Conservation (phyloP, 2,329 filamentous ascomycete species). For the Fusarium sp. region DNA sequence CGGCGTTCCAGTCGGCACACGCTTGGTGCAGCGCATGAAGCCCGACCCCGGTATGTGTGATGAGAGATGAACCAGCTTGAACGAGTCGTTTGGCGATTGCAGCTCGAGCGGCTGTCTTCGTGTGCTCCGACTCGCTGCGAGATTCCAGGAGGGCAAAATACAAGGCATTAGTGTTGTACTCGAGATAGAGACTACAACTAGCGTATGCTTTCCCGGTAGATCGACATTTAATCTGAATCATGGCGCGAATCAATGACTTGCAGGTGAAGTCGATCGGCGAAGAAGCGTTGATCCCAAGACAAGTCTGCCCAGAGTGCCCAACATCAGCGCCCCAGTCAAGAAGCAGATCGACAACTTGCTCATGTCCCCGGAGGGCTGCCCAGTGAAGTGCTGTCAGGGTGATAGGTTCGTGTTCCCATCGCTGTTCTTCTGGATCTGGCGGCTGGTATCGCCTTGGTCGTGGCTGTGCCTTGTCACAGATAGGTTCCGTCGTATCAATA, state of each 20-base stretch:
- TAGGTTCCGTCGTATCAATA: not conserved
- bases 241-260: not conserved
- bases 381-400: not conserved
- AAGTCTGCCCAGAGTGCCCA: not conserved
- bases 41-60: not conserved
- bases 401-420: not conserved
- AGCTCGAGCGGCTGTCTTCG: not conserved
- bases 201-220: not conserved
- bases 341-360: not conserved
- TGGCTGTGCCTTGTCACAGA: not conserved
- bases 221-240: not conserved
- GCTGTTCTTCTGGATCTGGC: not conserved
- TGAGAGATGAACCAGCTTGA: not conserved
- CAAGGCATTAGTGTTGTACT: not conserved
- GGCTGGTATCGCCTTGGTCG: not conserved
- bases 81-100: not conserved
- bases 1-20: not conserved
- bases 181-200: not conserved
- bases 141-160: constrained; percentile 2
- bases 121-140: not conserved
- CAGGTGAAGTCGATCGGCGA: not conserved
- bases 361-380: not conserved
- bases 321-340: not conserved
- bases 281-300: not conserved
- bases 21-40: not conserved